Percentiles rank a stretch among this genome's conserved stretches.
phyloP scores from a whole-genome alignment of 768 basidiomycete species.

The Coprinopsis strossmayeri region DNA sequence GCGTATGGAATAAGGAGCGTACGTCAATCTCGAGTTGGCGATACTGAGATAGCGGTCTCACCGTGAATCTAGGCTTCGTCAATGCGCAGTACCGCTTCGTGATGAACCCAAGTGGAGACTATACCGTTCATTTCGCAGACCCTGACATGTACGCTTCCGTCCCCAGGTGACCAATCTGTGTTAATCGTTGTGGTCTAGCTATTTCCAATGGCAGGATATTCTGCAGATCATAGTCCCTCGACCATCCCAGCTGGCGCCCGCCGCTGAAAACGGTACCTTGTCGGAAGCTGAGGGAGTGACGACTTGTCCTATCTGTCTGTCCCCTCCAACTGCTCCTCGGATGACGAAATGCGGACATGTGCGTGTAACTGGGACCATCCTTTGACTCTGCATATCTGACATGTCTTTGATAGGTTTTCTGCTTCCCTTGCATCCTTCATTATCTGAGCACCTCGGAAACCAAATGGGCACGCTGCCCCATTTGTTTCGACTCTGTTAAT shows the following conservation, averaged over 20 bases:
- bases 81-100: slow-evolving; percentile 97
- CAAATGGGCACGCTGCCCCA: slow-evolving; percentile 92
- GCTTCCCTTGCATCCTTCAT: slow-evolving; percentile 91
- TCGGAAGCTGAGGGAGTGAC: slow-evolving; percentile 51
- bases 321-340: slow-evolving; percentile 80
- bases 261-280: slow-evolving; percentile 32
- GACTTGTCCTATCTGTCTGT: slow-evolving; percentile 92
- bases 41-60: slow-evolving; percentile 2
- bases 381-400: slow-evolving; percentile 11
- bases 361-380: slow-evolving; percentile 27
- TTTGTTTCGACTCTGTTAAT: slow-evolving; percentile 92
- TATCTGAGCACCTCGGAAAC: slow-evolving; percentile 80
- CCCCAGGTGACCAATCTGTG: slow-evolving; percentile 4
- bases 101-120: slow-evolving; percentile 86
- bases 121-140: slow-evolving; percentile 94
- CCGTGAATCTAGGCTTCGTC: slow-evolving; percentile 60
- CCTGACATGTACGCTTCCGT: slow-evolving; percentile 78
- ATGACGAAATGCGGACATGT: slow-evolving; percentile 99
- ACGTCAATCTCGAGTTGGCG: slow-evolving; percentile 28
- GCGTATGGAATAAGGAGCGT: slow-evolving; percentile 91
- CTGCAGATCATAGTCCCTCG: slow-evolving; percentile 92
- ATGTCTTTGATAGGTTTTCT: slow-evolving; percentile 62
- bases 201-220: slow-evolving; percentile 95
- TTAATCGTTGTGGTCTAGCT: slow-evolving; percentile 38
- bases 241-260: slow-evolving; percentile 60